Base-by-base conservation (phyloP, 2,329 filamentous ascomycete species). In the Didymella pinodella region DNA sequence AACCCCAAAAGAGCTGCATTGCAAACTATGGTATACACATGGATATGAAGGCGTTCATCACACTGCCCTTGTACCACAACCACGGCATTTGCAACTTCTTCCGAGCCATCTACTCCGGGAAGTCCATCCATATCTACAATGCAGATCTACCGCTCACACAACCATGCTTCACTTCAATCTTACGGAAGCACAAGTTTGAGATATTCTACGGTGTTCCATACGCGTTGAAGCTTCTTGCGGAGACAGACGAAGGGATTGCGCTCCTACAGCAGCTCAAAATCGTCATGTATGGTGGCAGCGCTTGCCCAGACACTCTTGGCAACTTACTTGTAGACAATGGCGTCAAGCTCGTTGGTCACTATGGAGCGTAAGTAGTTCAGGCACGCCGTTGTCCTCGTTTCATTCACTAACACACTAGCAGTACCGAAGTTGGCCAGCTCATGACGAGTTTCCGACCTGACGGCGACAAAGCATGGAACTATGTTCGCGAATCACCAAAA, bases 151-250 rank as follows among this genome's bases (percentile, higher is more conserved):
- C 68, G 4, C 59, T 70, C 12, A 70, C 69, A 14, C 62, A 64
- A 48, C 49, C 48, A 16, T 56, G 66, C 40, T 48, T 70, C 3
- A 64, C 61, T 14, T 61, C 48, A 1, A 67, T 68, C 4, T 38
- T 71, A 12, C 52, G 57, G 4, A 50, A 64, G 22, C 63, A 68
- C 48, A 46, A 79, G 4, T 80, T 82, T 2, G 80, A 88, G 59
- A 84, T 85, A n/a, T 84, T 90, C 45, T 84, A 88, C 55, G 82
- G 80, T 2, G 88, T 90, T 0, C 88, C 88, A 0, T 90, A 89
- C 63, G 83, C 85, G 0, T 73, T 90, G 14, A 89, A 90, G 66
- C 75, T 90, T 0, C 78, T 90, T 3, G 82, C 83, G 0, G 88
- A 90, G 69, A 81, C 81, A 0, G 76, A 83, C 0, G 80, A 83